phyloP scores from a whole-genome alignment of 2,329 filamentous ascomycete genomes.

The Aspergillus viridinutans region DNA sequence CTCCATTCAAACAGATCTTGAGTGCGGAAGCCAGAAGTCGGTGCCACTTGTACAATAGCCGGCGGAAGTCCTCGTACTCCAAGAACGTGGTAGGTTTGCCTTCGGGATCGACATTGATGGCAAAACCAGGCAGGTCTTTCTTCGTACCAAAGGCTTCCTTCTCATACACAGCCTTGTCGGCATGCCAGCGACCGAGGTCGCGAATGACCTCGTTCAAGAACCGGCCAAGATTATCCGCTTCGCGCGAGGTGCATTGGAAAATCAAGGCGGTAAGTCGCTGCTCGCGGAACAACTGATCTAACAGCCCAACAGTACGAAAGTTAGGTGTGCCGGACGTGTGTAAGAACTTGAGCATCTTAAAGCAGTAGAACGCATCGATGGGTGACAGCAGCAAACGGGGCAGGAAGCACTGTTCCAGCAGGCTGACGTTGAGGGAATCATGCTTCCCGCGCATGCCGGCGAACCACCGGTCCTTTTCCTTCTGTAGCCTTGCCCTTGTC shows the following conservation, averaged over 20 bases:
- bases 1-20: conserved; percentile 73
- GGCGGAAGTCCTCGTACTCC: conserved; percentile 81
- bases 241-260: conserved; percentile 82
- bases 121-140: conserved; percentile 71
- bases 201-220: conserved; percentile 79
- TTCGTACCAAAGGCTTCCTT: conserved; percentile 70
- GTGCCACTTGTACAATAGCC: conserved; percentile 87
- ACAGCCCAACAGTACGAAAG: conserved; percentile 79
- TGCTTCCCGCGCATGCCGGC: conserved; percentile 58
- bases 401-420: conserved; percentile 90
- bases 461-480: conserved; percentile 79
- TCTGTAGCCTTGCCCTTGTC: conserved; percentile 65
- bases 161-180: conserved; percentile 70
- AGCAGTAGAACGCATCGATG: conserved; percentile 83
- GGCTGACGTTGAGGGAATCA: conserved; percentile 65
- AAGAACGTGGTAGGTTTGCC: conserved; percentile 68
- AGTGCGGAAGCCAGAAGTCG: conserved; percentile 73
- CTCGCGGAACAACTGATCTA: conserved; percentile 78
- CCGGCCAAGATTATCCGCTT: conserved; percentile 87
- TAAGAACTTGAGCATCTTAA: conserved; percentile 79
- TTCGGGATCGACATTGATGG: conserved; percentile 64
- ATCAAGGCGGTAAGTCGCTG: conserved; percentile 78
- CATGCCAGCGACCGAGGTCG: conserved; percentile 81
- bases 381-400: conserved; percentile 80
- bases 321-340: conserved; percentile 79